These are phyloP conservation scores for Rubia balearica DNA, from an alignment of 305 asterid species.

Conservation along the genomic window DNA sequence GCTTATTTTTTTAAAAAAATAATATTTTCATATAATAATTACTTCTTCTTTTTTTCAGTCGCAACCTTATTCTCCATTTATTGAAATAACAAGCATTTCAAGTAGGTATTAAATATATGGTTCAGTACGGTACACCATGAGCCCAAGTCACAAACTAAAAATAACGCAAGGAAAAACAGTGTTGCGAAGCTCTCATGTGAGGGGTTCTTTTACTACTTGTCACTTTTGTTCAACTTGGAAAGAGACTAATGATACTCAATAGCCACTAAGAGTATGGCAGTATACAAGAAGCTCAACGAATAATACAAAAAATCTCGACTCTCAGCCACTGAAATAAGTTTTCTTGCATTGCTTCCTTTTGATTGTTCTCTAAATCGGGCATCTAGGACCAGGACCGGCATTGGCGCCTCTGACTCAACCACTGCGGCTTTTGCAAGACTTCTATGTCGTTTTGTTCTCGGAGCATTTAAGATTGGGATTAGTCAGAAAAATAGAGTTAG, in stretches of 20 bases:
- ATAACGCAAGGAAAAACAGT: slow-evolving; percentile 26
- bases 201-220: slow-evolving; percentile 26
- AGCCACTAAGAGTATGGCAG: slow-evolving; percentile 12
- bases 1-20: no score
- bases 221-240: slow-evolving; percentile 29
- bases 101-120: slow-evolving; percentile 27
- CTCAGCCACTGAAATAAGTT: slow-evolving; percentile 26
- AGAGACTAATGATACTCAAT: slow-evolving; percentile 25
- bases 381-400: slow-evolving; percentile 32
- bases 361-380: slow-evolving; percentile 87
- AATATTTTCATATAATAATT: no score
- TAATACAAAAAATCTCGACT: slow-evolving; percentile 15
- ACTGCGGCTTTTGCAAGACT: no score
- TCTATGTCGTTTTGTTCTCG: no score
- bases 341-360: slow-evolving; percentile 74
- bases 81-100: slow-evolving; percentile 16
- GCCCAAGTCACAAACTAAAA: slow-evolving; percentile 28
- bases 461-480: no score
- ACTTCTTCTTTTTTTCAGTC: neutral
- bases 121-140: slow-evolving; percentile 18
- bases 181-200: slow-evolving; percentile 25
- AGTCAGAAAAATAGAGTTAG: no score
- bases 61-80: slow-evolving; percentile 19
- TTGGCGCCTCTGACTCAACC: no score
- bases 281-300: neutral